Percentiles rank a stretch among this genome's conserved stretches.
Evolutionary conservation across 306 rosid genomes (phyloP).

Genomic region (Alnus glutinosa): DNA sequence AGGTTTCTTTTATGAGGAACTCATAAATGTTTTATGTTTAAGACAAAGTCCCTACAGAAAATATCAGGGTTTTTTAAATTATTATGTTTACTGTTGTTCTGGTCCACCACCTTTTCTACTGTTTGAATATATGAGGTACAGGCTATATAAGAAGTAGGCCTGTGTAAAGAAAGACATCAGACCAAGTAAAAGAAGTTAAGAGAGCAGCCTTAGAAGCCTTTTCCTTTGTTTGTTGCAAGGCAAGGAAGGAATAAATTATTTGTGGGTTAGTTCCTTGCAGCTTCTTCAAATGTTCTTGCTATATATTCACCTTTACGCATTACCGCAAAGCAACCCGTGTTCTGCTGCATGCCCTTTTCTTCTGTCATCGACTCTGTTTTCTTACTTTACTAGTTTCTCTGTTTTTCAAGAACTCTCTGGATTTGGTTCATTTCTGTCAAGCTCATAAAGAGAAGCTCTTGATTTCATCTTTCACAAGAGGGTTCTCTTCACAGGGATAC

Average conservation of each 20-base stretch:
- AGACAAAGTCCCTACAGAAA: background rate
- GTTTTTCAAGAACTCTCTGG: constrained; percentile 6
- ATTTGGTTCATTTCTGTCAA: constrained; percentile 12
- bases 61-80: background rate
- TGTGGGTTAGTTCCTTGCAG: constrained; percentile 42
- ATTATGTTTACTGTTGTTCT: constrained; percentile 27
- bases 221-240: constrained; percentile 39
- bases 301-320: constrained; percentile 23
- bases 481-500: constrained; percentile 10
- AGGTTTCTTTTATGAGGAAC: too few relatives aligned
- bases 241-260: constrained; percentile 57
- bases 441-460: constrained; percentile 14
- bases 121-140: constrained; percentile 41
- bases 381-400: constrained; percentile 5
- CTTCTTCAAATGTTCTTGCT: constrained; percentile 41
- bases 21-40: background rate
- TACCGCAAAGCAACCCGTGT: constrained; percentile 18
- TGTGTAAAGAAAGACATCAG: constrained; percentile 38
- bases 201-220: constrained; percentile 36
- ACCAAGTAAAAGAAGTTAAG: constrained; percentile 33
- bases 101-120: constrained; percentile 46
- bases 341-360: constrained; percentile 15
- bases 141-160: constrained; percentile 51
- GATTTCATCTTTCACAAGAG: constrained; percentile 7
- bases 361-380: background rate